Base-by-base conservation (phyloP, 768 basidiomycete genomes). In the Gymnopilus dilepis region DNA sequence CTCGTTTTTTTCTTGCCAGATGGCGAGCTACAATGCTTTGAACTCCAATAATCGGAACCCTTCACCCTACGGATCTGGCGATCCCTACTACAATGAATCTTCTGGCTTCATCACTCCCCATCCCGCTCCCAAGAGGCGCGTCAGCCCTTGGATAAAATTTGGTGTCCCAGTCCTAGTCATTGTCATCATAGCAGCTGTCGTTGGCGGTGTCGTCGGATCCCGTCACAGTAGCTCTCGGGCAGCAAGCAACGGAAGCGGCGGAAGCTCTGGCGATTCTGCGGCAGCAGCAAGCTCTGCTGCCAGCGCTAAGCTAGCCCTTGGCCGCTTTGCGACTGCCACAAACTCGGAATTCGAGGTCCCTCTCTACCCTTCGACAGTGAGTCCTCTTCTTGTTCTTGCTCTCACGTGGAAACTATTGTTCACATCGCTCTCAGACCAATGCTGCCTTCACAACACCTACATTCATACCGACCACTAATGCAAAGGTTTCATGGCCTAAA, bases 351-450 rank as follows among this genome's bases (percentile, higher is more conserved):
- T 86, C 72, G 82, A 90, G 78, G 80, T 94, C 58, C 96, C 96
- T 0, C 70, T 95, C 26, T 97, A 96, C 72, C 93, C 95, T 6
- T 89, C 92, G 19, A 92, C 92, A 5, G 95, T 96, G 63, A 78
- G 93, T 85, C 38, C 22, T 59, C 30, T 43, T 57, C 56, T 37
- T 33, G 58, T n/a, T 31, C n/a, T n/a, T n/a, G n/a, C n/a, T 31
- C 47, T 50, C 43, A 21, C n/a, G n/a, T 26, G 15, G 33, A 34
- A 58, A 30, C 7, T 33, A 26, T 19, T 52, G 26, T 56, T 63
- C 54, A 57, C 65, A 62, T 59, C 53, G 43, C 30, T 45, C 22
- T 28, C 65, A 94, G 91, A 94, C 92, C 41, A 89, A 93, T 69
- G 76, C 89, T 30, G 85, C 82, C 8, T 94, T 87, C 73, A 83